A percentile compares a stretch with the other conserved stretches of the same genome.
Evolutionary conservation across 176 grass and related monocot species (phyloP).

Genomic region (Lolium multiflorum): DNA sequence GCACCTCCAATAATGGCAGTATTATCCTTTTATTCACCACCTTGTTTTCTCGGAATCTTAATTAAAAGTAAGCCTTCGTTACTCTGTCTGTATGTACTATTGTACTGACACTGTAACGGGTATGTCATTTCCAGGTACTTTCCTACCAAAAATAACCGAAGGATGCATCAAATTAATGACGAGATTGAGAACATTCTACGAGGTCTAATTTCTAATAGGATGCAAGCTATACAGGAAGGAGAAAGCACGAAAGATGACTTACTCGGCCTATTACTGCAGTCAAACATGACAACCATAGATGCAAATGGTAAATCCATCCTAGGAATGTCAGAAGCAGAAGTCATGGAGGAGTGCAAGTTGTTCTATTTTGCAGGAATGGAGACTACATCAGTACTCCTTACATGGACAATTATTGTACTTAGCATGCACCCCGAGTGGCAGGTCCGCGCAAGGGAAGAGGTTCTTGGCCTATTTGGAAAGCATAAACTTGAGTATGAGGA

Average conservation of each 20-base stretch:
- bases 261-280: constrained; percentile 58
- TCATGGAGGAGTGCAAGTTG: constrained; percentile 77
- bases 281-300: constrained; percentile 45
- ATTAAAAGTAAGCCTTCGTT: neutral
- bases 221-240: constrained; percentile 51
- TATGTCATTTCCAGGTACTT: constrained; percentile 47
- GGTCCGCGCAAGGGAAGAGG: constrained; percentile 62
- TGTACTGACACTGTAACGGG: neutral
- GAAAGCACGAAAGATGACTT: constrained; percentile 51
- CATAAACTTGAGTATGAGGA: constrained; percentile 47
- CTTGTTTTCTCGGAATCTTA: neutral
- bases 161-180: constrained; percentile 46
- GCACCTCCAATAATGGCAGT: neutral
- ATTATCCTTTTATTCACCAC: neutral
- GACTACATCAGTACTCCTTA: constrained; percentile 68
- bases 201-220: constrained; percentile 46
- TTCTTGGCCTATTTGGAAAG: constrained; percentile 55
- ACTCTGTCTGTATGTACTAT: neutral
- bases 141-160: constrained; percentile 55
- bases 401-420: constrained; percentile 68
- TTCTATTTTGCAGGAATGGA: constrained; percentile 89
- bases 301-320: constrained; percentile 40
- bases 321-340: constrained; percentile 56
- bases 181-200: constrained; percentile 50
- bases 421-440: constrained; percentile 78